phyloP scores from a whole-genome alignment of 139 green algal genomes.

The Chlamydomonas sp. region DNA sequence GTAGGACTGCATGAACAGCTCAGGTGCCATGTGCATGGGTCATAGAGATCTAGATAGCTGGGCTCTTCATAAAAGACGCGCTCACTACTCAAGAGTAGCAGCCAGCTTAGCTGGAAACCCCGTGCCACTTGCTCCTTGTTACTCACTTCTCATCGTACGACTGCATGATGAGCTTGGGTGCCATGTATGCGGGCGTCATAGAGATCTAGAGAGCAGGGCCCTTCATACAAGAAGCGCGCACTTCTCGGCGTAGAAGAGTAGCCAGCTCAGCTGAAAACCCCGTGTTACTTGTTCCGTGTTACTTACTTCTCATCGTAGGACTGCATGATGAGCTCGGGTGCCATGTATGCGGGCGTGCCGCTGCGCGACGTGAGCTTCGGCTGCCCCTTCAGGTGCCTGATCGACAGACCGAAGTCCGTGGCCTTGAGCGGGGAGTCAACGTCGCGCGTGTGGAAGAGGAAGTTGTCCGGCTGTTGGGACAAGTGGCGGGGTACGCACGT shows the following conservation, averaged over 20 bases:
- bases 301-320: slow-evolving; percentile 14
- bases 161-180: slow-evolving; percentile 79
- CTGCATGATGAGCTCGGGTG: slow-evolving; percentile 80
- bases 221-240: no score
- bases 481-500: no score
- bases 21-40: no score
- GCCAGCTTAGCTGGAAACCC: no score
- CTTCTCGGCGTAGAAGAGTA: no score
- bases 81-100: no score
- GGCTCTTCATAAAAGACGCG: no score
- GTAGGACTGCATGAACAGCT: no score
- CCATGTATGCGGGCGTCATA: slow-evolving; percentile 88
- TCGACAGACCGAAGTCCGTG: slow-evolving; percentile 84
- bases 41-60: no score
- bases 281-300: no score
- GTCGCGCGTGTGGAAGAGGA: slow-evolving; percentile 71
- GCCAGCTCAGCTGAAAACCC: no score
- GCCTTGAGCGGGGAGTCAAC: slow-evolving; percentile 66
- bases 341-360: slow-evolving; percentile 88
- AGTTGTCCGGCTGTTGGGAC: slow-evolving; percentile 82
- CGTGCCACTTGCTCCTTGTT: no score
- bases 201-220: not conserved
- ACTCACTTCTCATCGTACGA: slow-evolving; percentile 15
- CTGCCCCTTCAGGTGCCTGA: slow-evolving; percentile 60
- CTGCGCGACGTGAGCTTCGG: slow-evolving; percentile 62